Evolutionary conservation across 306 rosid genomes (phyloP), one percentile per base, ranked within the genome.

Genomic region (Sicyos baderoa): DNA sequence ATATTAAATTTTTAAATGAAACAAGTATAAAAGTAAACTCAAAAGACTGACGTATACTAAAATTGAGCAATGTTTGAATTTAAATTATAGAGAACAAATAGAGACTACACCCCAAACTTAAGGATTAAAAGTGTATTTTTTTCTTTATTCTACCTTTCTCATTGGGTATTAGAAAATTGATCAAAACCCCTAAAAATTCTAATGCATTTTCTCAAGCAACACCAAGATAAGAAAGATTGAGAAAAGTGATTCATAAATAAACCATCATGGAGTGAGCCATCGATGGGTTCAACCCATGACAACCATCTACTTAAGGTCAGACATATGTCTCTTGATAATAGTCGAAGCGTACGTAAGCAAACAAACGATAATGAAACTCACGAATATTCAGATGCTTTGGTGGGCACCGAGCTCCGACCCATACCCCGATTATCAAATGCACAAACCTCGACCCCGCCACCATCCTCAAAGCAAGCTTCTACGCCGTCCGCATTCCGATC

Each of bases 341-440:
- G 2, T 29, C 35, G 35, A 3, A 5, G 35, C 4, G 35, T 9
- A 9, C 44, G 7, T 37, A 37, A 37, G 44, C 44, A 37, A 40
- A 40, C 45, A 40, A 40, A 40, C 11, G 45, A 61, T 2, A 9
- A 15, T 4, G 49, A 19, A 61, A 83, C 97, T 81, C 86, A 93
- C 99, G 96, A 75, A 42, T 93, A 93, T 32, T 85, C 80, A 49
- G 96, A 85, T 71, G 85, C 89, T 32, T 54, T 56, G n/a, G 76
- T 54, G 16, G 95, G 96, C 4, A 86, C 74, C 72, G 87, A 81
- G 84, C 99, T 93, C 77, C 82, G 84, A 70, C 99, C 99, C 73
- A 90, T 84, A 32, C 97, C 99, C 3, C 99, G 89, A 61, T 93
- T 93, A 79, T 93, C 99, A 76, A 94, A 94, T 54, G 96, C 96